These are phyloP conservation scores for Fusarium hostae DNA, from an alignment of 2,329 filamentous ascomycete genomes.

Conservation along the genomic window DNA sequence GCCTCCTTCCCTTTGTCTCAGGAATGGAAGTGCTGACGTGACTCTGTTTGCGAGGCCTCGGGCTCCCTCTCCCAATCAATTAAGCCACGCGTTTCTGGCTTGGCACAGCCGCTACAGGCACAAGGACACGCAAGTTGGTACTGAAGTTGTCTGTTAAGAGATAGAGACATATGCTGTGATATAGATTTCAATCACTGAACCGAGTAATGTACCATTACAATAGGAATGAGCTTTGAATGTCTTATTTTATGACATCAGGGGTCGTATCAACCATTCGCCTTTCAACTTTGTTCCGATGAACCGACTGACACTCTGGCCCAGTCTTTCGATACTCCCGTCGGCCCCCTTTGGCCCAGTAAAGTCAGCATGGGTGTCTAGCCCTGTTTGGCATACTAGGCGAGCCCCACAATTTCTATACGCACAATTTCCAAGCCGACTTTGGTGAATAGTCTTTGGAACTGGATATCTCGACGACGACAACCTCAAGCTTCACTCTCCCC, in stretches of 20 bases:
- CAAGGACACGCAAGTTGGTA: conserved; percentile 5
- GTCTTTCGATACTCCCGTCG: neutral
- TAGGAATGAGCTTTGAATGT: neutral
- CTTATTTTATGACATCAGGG: conserved; percentile 20
- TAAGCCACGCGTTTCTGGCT: conserved; percentile 31
- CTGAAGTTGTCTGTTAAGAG: neutral
- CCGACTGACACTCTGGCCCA: neutral
- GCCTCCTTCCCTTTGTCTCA: conserved; percentile 33
- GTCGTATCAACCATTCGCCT: conserved; percentile 13
- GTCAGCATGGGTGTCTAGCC: conserved; percentile 38
- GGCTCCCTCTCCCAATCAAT: conserved; percentile 36
- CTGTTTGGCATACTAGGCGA: conserved; percentile 46
- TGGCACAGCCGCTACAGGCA: conserved; percentile 37
- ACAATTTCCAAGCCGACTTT: conserved; percentile 41
- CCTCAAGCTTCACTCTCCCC: conserved; percentile 43
- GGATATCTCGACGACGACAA: conserved; percentile 45
- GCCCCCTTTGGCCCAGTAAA: neutral
- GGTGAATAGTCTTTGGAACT: conserved; percentile 27
- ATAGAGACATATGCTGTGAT: neutral
- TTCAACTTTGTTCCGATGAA: conserved; percentile 4
- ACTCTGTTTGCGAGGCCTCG: conserved; percentile 11
- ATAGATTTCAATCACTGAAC: neutral
- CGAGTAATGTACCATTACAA: neutral
- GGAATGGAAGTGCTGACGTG: conserved; percentile 40
- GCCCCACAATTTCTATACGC: conserved; percentile 54